Base-by-base conservation (phyloP, 768 basidiomycete genomes). In the Candolleomyces efflorescens region DNA sequence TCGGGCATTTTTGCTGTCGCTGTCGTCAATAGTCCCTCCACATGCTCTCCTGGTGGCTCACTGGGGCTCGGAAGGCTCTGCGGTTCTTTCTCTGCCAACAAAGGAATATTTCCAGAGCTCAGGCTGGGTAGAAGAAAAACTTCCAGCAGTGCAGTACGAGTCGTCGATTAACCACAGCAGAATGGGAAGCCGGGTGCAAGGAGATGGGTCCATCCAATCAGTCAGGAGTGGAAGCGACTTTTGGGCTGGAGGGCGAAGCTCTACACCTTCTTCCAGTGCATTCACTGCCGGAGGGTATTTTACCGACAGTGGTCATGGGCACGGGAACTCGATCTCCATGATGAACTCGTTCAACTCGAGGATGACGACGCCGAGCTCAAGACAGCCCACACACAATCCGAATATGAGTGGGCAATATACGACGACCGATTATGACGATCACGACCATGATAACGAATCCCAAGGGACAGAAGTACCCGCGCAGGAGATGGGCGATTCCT, bases 51-150 rank as follows among this genome's bases (percentile, higher is more conserved):
- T 93, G n/a, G 80, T 94, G 23, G 89, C 86, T 2, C 77, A 92
- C 64, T 92, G 91, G 81, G 90, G 90, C 5, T 75, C 78, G 22
- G 87, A 90, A 49, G 91, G 91, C 11, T 88, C 87, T 1, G 92
- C 91, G 0, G 85, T 90, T 3, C 79, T 93, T 54, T 90, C 88
- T 15, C 70, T 93, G 6, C 92, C 91, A 0, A 92, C 91, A 0
- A 81, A 82, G 62, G 92, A 94, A 63, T 94, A 93, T 69, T 90
- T 92, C 67, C 92, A 94, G 62, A 86, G 85, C 62, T 90, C 89
- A 0, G 85, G 87, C 1, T 93, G 91, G 90, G 82, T 87, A 2
- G 85, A 85, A 58, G 80, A 82, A 36, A 71, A 64, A 32, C 71
- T 67, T 18, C 63, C 67, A 5, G 57, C 72, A 15, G 27, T 9